Evolutionary conservation across 2,329 filamentous ascomycete genomes (phyloP).

Genomic region (Fonsecaea monophora): DNA sequence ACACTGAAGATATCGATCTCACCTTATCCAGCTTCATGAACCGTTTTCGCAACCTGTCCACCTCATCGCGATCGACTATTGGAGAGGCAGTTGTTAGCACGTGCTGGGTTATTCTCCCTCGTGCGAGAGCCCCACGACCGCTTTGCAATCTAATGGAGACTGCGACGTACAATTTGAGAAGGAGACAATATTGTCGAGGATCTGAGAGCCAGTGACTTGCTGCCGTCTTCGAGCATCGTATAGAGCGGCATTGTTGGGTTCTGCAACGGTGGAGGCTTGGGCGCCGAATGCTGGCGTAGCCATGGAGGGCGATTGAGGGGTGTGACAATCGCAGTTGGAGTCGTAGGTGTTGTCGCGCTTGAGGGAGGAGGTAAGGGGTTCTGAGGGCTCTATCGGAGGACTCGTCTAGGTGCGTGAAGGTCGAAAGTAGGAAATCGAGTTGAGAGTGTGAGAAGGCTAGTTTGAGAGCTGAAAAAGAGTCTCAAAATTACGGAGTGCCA

Average conservation of each 20-base stretch:
- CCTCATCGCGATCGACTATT: slow-evolving; percentile 93
- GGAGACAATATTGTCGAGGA: slow-evolving; percentile 95
- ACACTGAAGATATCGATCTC: slow-evolving; percentile 10
- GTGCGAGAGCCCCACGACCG: not conserved
- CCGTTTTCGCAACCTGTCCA: slow-evolving; percentile 91
- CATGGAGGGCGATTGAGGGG: slow-evolving; percentile 37
- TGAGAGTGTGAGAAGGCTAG: not conserved
- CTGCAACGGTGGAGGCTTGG: slow-evolving; percentile 46
- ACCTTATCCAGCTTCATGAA: slow-evolving; percentile 99
- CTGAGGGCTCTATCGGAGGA: not conserved
- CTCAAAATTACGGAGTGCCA: not conserved
- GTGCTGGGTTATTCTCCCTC: slow-evolving; percentile 7
- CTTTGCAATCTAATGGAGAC: not conserved
- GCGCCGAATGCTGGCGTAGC: slow-evolving; percentile 53
- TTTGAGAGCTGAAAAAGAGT: slow-evolving; percentile 11
- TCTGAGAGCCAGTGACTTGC: slow-evolving; percentile 62
- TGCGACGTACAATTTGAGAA: slow-evolving; percentile 86
- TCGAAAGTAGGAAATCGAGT: not conserved
- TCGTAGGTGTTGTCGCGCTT: not conserved
- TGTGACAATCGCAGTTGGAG: not conserved
- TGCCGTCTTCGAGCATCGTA: slow-evolving; percentile 53
- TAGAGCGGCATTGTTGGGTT: slow-evolving; percentile 54
- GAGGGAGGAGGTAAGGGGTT: not conserved
- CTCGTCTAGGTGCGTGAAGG: not conserved
- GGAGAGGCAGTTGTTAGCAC: slow-evolving; percentile 27